A percentile compares a stretch with the other conserved stretches of the same genome.
phyloP scores from a whole-genome alignment of 192 early-diverging fungal genomes.

The Rhizophagus sp. region DNA sequence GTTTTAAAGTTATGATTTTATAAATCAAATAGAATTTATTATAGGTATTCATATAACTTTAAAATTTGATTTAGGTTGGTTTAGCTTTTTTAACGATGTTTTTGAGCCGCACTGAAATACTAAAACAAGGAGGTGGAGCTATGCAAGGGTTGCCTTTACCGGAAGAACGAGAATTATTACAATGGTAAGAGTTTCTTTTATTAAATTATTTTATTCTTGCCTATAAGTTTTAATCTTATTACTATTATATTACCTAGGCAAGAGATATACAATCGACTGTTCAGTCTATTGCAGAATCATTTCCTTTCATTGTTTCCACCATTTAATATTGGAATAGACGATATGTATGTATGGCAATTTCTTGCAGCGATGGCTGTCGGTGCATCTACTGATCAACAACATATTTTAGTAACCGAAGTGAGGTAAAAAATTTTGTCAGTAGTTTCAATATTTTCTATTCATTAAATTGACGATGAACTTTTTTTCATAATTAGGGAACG shows the following conservation, averaged over 20 bases:
- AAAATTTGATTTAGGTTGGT: slow-evolving; percentile 54
- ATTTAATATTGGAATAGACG: slow-evolving; percentile 59
- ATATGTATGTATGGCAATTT: slow-evolving; percentile 98
- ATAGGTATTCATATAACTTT: background rate
- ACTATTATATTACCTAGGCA: slow-evolving; percentile 43
- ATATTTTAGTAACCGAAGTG: slow-evolving; percentile 87
- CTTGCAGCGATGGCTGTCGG: slow-evolving; percentile 94
- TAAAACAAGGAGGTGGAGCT: slow-evolving; percentile 70
- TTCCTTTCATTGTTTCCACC: slow-evolving; percentile 81
- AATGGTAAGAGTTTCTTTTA: slow-evolving; percentile 44
- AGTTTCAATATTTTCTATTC: slow-evolving; percentile 1
- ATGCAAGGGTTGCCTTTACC: slow-evolving; percentile 54
- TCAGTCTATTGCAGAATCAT: slow-evolving; percentile 71
- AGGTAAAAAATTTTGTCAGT: slow-evolving; percentile 49
- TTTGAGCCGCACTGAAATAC: slow-evolving; percentile 83
- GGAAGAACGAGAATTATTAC: slow-evolving; percentile 52
- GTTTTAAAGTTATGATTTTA: background rate
- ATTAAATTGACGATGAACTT: background rate
- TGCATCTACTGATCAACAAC: slow-evolving; percentile 93
- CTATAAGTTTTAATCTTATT: background rate
- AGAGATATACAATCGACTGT: slow-evolving; percentile 85
- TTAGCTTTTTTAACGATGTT: slow-evolving; percentile 89
- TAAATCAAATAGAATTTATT: background rate
- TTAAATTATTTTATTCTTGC: slow-evolving; percentile 4
- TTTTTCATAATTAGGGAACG: slow-evolving; percentile 55